Evolutionary conservation across 345 rosid species (phyloP).

Genomic region (Gossypium raimondii): DNA sequence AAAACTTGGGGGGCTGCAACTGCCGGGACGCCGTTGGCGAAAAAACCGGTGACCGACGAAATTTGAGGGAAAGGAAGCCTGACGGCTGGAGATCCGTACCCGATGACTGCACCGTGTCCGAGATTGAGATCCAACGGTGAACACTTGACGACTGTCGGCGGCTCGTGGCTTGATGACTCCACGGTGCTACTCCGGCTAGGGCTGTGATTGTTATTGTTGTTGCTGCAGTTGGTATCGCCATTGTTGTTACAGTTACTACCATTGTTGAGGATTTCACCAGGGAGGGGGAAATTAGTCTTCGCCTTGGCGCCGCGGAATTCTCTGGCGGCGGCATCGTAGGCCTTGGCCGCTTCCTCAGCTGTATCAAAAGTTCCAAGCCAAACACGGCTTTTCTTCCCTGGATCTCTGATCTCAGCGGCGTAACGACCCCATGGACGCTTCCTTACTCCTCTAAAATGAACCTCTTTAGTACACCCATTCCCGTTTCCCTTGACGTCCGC

Average conservation of each 20-base stretch:
- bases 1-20: conserved; percentile 19
- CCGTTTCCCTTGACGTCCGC: conserved; percentile 27
- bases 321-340: conserved; percentile 62
- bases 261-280: conserved; percentile 14
- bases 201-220: conserved; percentile 27
- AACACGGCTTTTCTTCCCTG: conserved; percentile 60
- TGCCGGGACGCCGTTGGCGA: background rate
- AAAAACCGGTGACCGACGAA: conserved; percentile 21
- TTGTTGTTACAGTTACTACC: background rate
- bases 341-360: conserved; percentile 70
- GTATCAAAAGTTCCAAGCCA: conserved; percentile 94
- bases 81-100: conserved; percentile 8
- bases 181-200: conserved; percentile 66
- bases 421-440: conserved; percentile 90
- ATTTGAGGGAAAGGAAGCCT: conserved; percentile 28
- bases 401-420: conserved; percentile 88
- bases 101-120: conserved; percentile 15
- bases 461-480: conserved; percentile 30
- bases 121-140: conserved; percentile 44
- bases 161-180: conserved; percentile 52
- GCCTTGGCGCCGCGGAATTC: conserved; percentile 84
- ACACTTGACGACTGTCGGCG: conserved; percentile 28
- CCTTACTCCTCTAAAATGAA: conserved; percentile 76
- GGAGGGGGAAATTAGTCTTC: conserved; percentile 57
- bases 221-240: background rate